These are phyloP conservation scores for Raddia distichophylla DNA, from an alignment of 176 grass and related monocot genomes.

Conservation along the genomic window DNA sequence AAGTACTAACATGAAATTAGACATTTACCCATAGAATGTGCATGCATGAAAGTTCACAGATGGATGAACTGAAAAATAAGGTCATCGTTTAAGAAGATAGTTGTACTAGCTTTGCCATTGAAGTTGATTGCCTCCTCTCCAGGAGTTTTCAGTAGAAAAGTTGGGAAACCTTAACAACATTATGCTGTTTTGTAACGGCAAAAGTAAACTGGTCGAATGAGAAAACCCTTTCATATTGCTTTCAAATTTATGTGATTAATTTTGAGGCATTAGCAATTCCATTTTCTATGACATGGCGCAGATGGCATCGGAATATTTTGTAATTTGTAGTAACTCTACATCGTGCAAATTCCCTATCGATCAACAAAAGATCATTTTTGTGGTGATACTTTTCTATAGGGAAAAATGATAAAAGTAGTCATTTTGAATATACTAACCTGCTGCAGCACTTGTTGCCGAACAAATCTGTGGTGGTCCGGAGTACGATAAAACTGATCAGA, in stretches of 20 bases:
- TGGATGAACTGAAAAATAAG: not conserved
- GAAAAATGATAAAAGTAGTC: not conserved
- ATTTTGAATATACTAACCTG: conserved; percentile 60
- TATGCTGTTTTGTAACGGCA: too few relatives aligned
- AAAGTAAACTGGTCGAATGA: not conserved
- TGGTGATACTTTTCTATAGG: not conserved
- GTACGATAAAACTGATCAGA: conserved; percentile 90
- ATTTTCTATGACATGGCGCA: not conserved
- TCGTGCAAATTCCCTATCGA: not conserved
- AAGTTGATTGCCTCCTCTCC: not conserved
- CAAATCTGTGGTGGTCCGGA: conserved; percentile 79
- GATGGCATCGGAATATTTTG: not conserved
- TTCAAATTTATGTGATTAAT: not conserved
- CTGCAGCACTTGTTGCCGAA: conserved; percentile 73
- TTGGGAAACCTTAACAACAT: too few relatives aligned
- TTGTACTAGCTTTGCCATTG: too few relatives aligned
- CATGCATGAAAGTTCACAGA: not conserved
- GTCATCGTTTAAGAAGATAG: too few relatives aligned
- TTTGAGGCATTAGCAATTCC: not conserved
- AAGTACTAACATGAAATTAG: not conserved
- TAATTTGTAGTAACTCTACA: not conserved
- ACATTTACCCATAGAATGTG: not conserved
- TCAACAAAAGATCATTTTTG: not conserved
- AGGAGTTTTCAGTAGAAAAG: not conserved
- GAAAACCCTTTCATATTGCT: not conserved